Evolutionary conservation across 805 yeast species (phyloP).

Genomic region (Saccharomycopsis babjevae): DNA sequence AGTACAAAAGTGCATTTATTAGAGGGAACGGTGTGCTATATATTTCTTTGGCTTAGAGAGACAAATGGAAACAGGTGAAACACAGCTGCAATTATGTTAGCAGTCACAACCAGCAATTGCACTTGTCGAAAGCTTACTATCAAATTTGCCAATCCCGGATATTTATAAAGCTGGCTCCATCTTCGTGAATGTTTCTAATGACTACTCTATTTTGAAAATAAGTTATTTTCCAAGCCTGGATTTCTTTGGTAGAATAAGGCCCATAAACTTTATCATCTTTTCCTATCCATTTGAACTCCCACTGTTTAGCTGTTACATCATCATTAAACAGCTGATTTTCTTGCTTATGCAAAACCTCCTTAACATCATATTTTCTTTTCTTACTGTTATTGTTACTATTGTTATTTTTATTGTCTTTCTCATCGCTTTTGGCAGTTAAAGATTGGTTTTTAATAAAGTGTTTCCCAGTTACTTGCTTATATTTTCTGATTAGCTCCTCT

Average conservation of each 20-base stretch:
- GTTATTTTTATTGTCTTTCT: constrained; percentile 6
- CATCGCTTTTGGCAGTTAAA: constrained; percentile 8
- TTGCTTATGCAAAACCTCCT: constrained; percentile 1
- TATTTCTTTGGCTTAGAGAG: background rate
- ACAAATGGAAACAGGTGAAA: background rate
- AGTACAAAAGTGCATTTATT: constrained; percentile 71
- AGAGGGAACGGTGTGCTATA: constrained; percentile 57
- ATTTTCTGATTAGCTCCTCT: constrained; percentile 45
- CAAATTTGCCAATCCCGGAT: constrained; percentile 10
- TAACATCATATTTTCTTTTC: constrained; percentile 9
- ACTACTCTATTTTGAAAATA: constrained; percentile 39
- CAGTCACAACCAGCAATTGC: too few relatives aligned
- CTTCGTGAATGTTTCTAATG: constrained; percentile 26
- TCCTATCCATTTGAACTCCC: constrained; percentile 42
- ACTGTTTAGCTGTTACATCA: constrained; percentile 25
- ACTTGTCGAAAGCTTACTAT: background rate
- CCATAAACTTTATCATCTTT: constrained; percentile 36
- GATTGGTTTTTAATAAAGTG: constrained; percentile 20
- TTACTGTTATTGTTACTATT: background rate
- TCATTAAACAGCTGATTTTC: constrained; percentile 11
- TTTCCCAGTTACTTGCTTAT: constrained; percentile 34
- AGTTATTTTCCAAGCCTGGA: constrained; percentile 37
- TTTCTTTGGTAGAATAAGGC: constrained; percentile 38
- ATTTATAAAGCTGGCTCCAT: constrained; percentile 15
- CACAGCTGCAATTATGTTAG: background rate